Evolutionary conservation across 2,329 filamentous ascomycete species (phyloP), one percentile per base, ranked within the genome.

Genomic region (Chrysoporthe deuterocubensis): DNA sequence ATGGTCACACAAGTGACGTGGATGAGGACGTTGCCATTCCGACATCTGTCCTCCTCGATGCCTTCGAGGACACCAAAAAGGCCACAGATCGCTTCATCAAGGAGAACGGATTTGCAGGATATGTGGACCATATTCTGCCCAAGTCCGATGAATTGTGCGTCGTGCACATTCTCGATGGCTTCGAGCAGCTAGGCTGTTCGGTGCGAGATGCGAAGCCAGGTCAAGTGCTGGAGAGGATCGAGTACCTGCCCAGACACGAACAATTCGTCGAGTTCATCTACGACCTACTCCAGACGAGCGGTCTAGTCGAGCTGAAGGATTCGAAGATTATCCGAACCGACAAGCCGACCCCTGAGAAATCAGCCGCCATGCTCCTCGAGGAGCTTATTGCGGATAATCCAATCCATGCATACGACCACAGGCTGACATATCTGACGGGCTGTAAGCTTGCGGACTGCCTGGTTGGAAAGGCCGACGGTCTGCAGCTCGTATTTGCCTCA

Each of bases 231-330:
- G 26, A 69, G 1, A 72, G 74, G 2, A 73, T 80, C 13, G 48
- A 63, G 1, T 73, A 75, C 59, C 63, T 71, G 7, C 69, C 75
- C 1, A 66, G 75, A 56, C 78, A 81, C 64, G 37, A 69, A 1
- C 72, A 72, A n/a, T 66, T 81, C 6, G 70, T 77, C 14, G 68
- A 75, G 0, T 77, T 74, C 54, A 69, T 81, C 0, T 80, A 80
- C 67, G 63, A 69, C 13, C 70, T 80, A 26, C 71, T 82, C 1
- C 75, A 75, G 61, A 77, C 76, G 48, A 74, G 74, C 8, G 72
- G 74, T 1, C 65, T 80, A 7, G 71, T 81, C 21, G 71, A 77
- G 34, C 54, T 76, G 21, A 56, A 26, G 9, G 43, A 34, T 1
- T 18, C n/a, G 11, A 37, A 40, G 6, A 52, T 48, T 13, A 76